These are phyloP conservation scores for Alternaria sp. DNA, from an alignment of 2,329 filamentous ascomycete species.

Conservation along the genomic window DNA sequence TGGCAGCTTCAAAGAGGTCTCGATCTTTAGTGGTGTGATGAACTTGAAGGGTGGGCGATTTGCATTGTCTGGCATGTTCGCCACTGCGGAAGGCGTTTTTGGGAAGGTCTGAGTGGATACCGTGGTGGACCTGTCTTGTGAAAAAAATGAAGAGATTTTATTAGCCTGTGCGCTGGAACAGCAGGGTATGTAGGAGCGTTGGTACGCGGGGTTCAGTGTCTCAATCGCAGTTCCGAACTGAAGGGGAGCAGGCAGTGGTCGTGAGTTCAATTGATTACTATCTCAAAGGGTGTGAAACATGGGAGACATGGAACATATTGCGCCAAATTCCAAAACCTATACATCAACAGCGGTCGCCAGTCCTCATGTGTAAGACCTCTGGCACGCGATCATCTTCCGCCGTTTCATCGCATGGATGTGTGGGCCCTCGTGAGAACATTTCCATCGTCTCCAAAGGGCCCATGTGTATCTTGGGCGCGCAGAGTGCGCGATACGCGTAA, in stretches of 20 bases:
- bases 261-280: not conserved
- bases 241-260: not conserved
- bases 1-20: slow-evolving; percentile 50
- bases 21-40: slow-evolving; percentile 51
- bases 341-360: not conserved
- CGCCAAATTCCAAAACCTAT: not conserved
- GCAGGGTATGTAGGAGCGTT: not conserved
- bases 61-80: slow-evolving; percentile 49
- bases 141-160: too few species aligned
- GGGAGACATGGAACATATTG: not conserved
- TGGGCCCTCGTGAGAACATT: not conserved
- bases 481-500: not conserved
- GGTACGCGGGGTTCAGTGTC: not conserved
- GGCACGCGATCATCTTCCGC: not conserved
- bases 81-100: slow-evolving; percentile 51
- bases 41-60: slow-evolving; percentile 51
- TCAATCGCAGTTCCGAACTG: not conserved
- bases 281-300: not conserved
- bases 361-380: not conserved
- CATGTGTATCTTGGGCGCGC: not conserved
- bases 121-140: not conserved
- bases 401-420: not conserved
- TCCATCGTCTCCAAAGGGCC: not conserved
- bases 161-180: not conserved
- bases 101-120: slow-evolving; percentile 37